Evolutionary conservation across 306 rosid genomes (phyloP).

Genomic region (Betula pendula): DNA sequence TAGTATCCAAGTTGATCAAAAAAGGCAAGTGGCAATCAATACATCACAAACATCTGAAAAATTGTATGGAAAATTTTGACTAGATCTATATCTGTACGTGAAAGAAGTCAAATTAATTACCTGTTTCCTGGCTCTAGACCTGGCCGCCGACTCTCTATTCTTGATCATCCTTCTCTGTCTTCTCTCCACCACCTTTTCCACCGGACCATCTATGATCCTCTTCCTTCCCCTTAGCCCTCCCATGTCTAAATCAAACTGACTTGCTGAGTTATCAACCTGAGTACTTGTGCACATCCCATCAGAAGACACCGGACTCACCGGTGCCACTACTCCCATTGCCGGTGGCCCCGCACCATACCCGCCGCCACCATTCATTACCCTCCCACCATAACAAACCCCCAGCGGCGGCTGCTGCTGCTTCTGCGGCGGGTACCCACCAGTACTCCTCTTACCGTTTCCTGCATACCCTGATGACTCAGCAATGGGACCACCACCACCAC

Average conservation of each 20-base stretch:
- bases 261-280: slow-evolving; percentile 45
- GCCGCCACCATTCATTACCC: slow-evolving; percentile 54
- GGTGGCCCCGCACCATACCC: slow-evolving; percentile 45
- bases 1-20: too few relatives aligned
- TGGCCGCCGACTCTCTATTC: slow-evolving; percentile 93
- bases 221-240: slow-evolving; percentile 70
- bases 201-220: slow-evolving; percentile 73
- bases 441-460: slow-evolving; percentile 50
- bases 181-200: slow-evolving; percentile 91
- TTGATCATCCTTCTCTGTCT: slow-evolving; percentile 97
- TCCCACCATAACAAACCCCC: slow-evolving; percentile 56
- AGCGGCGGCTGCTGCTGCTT: slow-evolving; percentile 16
- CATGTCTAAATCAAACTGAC: slow-evolving; percentile 59
- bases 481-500: slow-evolving; percentile 10
- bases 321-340: slow-evolving; percentile 43
- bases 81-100: slow-evolving; percentile 4
- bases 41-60: neutral
- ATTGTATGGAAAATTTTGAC: neutral
- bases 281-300: slow-evolving; percentile 50
- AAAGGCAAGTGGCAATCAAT: too few relatives aligned
- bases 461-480: slow-evolving; percentile 49
- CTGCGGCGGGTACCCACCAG: slow-evolving; percentile 28
- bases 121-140: slow-evolving; percentile 98
- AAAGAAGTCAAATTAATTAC: slow-evolving; percentile 26
- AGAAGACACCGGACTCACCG: slow-evolving; percentile 66